phyloP scores from a whole-genome alignment of 257 asterid species.

The Misopates orontium region DNA sequence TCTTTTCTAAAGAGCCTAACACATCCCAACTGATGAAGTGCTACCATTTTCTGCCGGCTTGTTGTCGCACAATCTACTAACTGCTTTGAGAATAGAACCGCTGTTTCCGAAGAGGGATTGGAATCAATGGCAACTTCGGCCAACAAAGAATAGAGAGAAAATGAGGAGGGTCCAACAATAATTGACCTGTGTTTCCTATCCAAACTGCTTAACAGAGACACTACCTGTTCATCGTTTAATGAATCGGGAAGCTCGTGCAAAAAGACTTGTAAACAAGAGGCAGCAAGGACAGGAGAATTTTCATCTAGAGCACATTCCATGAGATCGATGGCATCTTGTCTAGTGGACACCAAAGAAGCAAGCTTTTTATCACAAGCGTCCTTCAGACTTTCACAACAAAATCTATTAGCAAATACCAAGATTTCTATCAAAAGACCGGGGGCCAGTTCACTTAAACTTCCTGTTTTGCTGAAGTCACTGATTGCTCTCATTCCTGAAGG shows the following conservation, averaged over 20 bases:
- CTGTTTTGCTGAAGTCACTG: slow-evolving; percentile 58
- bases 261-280: slow-evolving; percentile 88
- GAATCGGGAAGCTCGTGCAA: slow-evolving; percentile 76
- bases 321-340: slow-evolving; percentile 82
- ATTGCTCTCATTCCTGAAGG: slow-evolving; percentile 67
- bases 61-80: slow-evolving; percentile 64
- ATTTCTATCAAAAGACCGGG: slow-evolving; percentile 75
- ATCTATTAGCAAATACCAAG: slow-evolving; percentile 87
- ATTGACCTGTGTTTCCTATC: slow-evolving; percentile 65
- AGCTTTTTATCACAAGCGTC: slow-evolving; percentile 90
- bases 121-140: slow-evolving; percentile 76
- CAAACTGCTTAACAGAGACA: slow-evolving; percentile 63
- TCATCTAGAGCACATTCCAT: slow-evolving; percentile 92
- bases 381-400: slow-evolving; percentile 87
- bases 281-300: slow-evolving; percentile 77
- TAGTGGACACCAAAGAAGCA: slow-evolving; percentile 70
- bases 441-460: slow-evolving; percentile 51
- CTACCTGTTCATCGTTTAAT: slow-evolving; percentile 60
- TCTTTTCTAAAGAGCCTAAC: slow-evolving; percentile 67
- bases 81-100: slow-evolving; percentile 63
- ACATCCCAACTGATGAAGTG: slow-evolving; percentile 84
- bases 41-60: slow-evolving; percentile 68
- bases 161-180: slow-evolving; percentile 75
- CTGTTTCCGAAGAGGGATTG: slow-evolving; percentile 70
- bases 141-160: slow-evolving; percentile 78